Evolutionary conservation across 805 yeast genomes (phyloP).

Genomic region (Zygosaccharomyces bisporus): DNA sequence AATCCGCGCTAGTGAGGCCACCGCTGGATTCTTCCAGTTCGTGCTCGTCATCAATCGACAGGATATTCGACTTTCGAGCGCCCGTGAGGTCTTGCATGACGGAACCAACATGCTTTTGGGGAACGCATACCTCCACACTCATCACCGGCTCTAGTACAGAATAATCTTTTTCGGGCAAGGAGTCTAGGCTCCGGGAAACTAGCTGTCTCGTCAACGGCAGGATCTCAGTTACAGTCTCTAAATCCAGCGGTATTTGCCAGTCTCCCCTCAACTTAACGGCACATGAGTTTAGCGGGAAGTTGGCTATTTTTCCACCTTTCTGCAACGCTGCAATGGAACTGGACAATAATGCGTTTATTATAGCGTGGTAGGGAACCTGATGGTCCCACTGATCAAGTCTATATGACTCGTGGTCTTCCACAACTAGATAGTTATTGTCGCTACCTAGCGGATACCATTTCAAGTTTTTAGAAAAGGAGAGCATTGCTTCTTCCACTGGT

Average conservation of each 20-base stretch:
- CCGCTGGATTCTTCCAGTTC: conserved; percentile 15
- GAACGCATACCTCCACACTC: conserved; percentile 64
- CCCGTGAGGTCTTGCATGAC: conserved; percentile 83
- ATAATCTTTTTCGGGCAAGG: conserved; percentile 32
- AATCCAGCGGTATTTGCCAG: conserved; percentile 55
- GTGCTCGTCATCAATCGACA: conserved; percentile 64
- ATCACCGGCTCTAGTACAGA: conserved; percentile 83
- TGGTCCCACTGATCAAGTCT: conserved; percentile 46
- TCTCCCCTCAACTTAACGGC: conserved; percentile 46
- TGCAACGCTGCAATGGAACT: conserved; percentile 62
- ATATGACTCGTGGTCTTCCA: conserved; percentile 29
- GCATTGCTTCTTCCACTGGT: conserved; percentile 11
- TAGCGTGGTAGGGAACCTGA: conserved; percentile 43
- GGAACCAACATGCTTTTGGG: conserved; percentile 70
- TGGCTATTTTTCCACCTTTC: conserved; percentile 59
- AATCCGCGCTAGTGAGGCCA: conserved; percentile 43
- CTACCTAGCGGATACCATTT: conserved; percentile 29
- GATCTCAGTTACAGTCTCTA: conserved; percentile 38
- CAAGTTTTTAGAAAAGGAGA: conserved; percentile 29
- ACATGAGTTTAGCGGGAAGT: conserved; percentile 49
- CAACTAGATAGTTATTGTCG: conserved; percentile 37
- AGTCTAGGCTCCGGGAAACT: conserved; percentile 38
- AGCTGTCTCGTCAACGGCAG: conserved; percentile 47
- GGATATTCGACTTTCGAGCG: conserved; percentile 69
- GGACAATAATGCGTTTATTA: conserved; percentile 52